Evolutionary conservation across 768 basidiomycete genomes (phyloP).

Genomic region (Lentinula sp.): DNA sequence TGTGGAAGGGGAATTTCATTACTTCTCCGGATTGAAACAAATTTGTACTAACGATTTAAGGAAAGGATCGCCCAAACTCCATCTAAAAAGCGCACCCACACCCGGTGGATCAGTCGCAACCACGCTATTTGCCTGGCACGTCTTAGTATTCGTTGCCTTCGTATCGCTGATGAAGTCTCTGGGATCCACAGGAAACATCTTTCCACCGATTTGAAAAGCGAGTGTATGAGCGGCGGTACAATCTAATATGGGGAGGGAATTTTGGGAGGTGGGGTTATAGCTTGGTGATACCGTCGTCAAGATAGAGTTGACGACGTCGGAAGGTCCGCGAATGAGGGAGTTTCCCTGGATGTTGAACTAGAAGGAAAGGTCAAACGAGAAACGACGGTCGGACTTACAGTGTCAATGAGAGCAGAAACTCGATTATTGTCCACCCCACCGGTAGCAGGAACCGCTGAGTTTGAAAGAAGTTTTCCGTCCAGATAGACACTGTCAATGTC

Average conservation of each 20-base stretch:
- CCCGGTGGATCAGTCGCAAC: constrained; percentile 56
- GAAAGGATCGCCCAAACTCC: constrained; percentile 72
- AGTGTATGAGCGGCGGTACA: constrained; percentile 52
- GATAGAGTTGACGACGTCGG: constrained; percentile 55
- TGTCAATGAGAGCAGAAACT: constrained; percentile 41
- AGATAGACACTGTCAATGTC: constrained; percentile 61
- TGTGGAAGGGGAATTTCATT: constrained; percentile 13
- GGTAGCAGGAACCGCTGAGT: constrained; percentile 40
- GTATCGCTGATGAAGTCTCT: constrained; percentile 54
- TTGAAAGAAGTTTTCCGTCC: constrained; percentile 47
- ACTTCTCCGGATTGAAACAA: not conserved
- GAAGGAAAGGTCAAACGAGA: not conserved
- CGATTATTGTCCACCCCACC: constrained; percentile 23
- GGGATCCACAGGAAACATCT: constrained; percentile 64
- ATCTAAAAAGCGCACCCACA: constrained; percentile 49
- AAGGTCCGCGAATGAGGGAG: constrained; percentile 64
- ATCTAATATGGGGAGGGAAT: constrained; percentile 28
- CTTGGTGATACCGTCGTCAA: constrained; percentile 28
- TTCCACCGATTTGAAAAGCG: constrained; percentile 59
- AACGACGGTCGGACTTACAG: not conserved
- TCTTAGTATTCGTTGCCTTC: constrained; percentile 25
- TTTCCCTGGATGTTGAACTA: constrained; percentile 42
- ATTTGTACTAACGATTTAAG: constrained; percentile 52
- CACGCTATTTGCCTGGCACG: constrained; percentile 49
- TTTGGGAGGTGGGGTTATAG: constrained; percentile 18